Evolutionary conservation across 1,284 basidiomycete species (phyloP).

Genomic region (Sporisorium exsertum): DNA sequence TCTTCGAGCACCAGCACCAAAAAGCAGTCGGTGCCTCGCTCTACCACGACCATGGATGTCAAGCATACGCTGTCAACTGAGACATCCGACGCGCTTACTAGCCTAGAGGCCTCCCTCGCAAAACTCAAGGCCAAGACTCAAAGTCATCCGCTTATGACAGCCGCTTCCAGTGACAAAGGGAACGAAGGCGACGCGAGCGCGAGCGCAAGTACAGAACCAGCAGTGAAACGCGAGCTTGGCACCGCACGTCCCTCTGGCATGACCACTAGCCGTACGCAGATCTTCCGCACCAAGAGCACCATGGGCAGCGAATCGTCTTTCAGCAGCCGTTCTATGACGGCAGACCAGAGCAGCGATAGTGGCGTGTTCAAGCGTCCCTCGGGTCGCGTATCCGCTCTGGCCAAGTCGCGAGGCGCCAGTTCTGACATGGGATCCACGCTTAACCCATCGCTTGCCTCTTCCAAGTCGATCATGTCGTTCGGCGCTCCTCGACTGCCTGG

Average conservation of each 20-base stretch:
- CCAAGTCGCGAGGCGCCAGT: slow-evolving; percentile 35
- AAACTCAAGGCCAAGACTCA: slow-evolving; percentile 33
- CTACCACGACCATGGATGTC: slow-evolving; percentile 24
- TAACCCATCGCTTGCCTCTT: slow-evolving; percentile 15
- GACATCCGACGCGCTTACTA: slow-evolving; percentile 48
- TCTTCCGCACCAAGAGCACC: slow-evolving; percentile 11
- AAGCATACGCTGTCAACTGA: slow-evolving; percentile 43
- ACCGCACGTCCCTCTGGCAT: slow-evolving; percentile 9
- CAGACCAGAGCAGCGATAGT: slow-evolving; percentile 33
- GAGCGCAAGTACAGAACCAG: neutral
- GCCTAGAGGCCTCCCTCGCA: slow-evolving; percentile 48
- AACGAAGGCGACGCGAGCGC: slow-evolving; percentile 6
- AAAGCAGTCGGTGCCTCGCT: slow-evolving; percentile 13
- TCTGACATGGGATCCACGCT: slow-evolving; percentile 13
- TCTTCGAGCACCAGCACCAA: neutral
- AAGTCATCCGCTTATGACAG: slow-evolving; percentile 6
- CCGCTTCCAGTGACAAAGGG: slow-evolving; percentile 4
- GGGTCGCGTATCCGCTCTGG: slow-evolving; percentile 34
- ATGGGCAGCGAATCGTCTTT: slow-evolving; percentile 17
- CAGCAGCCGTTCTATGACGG: slow-evolving; percentile 7
- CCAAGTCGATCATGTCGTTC: slow-evolving; percentile 39
- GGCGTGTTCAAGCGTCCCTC: slow-evolving; percentile 39
- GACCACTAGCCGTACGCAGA: slow-evolving; percentile 20
- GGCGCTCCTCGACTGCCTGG: slow-evolving; percentile 38
- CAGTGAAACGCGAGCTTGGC: slow-evolving; percentile 26